These are phyloP conservation scores for Penicillium palitans DNA, from an alignment of 2,329 filamentous ascomycete genomes.

Conservation along the genomic window DNA sequence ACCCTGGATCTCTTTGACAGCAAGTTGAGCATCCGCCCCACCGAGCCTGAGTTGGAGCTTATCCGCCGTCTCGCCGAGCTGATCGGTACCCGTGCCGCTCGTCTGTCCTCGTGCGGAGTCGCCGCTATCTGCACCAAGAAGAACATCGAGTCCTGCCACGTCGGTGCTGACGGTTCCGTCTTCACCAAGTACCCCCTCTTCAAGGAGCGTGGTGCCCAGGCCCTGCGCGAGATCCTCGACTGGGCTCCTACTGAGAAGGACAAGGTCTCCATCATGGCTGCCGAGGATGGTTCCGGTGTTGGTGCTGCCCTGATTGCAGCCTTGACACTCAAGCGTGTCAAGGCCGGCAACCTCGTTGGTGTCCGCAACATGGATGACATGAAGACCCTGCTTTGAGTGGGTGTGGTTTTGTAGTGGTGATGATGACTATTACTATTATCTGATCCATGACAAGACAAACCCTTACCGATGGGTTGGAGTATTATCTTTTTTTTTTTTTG, in stretches of 20 bases:
- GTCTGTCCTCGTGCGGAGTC: conserved; percentile 90
- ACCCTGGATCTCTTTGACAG: conserved; percentile 78
- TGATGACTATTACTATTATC: neutral
- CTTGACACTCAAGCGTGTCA: conserved; percentile 62
- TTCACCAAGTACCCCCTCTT: conserved; percentile 99
- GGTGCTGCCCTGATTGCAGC: conserved; percentile 91
- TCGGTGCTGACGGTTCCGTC: conserved; percentile 93
- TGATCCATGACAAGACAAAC: neutral
- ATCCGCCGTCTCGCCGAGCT: conserved; percentile 86
- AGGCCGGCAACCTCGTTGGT: conserved; percentile 59
- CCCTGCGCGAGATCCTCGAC: conserved; percentile 91
- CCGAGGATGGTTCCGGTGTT: conserved; percentile 96
- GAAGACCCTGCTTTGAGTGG: conserved; percentile 31
- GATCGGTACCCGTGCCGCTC: conserved; percentile 90
- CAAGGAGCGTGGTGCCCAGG: conserved; percentile 85
- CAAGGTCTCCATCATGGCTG: conserved; percentile 80
- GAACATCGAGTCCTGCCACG: conserved; percentile 80
- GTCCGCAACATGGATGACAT: conserved; percentile 53
- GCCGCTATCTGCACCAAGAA: conserved; percentile 98
- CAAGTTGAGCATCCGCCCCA: conserved; percentile 70
- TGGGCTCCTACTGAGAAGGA: conserved; percentile 85
- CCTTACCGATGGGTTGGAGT: neutral
- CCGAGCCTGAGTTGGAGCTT: conserved; percentile 79
- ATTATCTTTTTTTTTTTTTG: neutral
- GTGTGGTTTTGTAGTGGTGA: neutral